Percentiles rank a stretch among this genome's conserved stretches.
phyloP scores from a whole-genome alignment of 2,329 filamentous ascomycete genomes.

The Tolypocladium ophioglossoides region DNA sequence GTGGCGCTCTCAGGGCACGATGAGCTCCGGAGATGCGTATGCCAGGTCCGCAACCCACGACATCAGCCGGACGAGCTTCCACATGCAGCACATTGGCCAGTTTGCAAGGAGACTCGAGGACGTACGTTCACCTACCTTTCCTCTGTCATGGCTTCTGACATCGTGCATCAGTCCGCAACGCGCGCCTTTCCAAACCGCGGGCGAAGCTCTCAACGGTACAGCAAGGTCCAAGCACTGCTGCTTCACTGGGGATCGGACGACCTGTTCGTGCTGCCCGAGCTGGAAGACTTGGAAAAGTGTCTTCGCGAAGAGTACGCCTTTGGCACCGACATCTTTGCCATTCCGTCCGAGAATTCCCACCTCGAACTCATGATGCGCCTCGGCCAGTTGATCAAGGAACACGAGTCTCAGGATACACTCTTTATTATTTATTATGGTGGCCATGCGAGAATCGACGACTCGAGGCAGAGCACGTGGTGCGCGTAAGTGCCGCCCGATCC shows the following conservation, averaged over 20 bases:
- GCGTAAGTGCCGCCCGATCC: conserved; percentile 29
- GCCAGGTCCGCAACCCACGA: conserved; percentile 40
- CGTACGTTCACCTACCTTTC: conserved; percentile 22
- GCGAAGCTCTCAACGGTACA: conserved; percentile 40
- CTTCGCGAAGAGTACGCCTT: conserved; percentile 45
- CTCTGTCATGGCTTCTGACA: neutral
- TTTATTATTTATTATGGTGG: conserved; percentile 51
- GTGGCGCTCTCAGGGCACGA: neutral
- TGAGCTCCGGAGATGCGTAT: conserved; percentile 12
- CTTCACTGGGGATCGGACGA: conserved; percentile 49
- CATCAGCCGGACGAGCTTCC: conserved; percentile 45
- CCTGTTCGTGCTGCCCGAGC: conserved; percentile 45
- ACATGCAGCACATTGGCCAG: conserved; percentile 44
- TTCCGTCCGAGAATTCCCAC: conserved; percentile 47
- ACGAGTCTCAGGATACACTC: conserved; percentile 43
- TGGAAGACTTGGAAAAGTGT: conserved; percentile 45
- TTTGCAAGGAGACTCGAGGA: conserved; percentile 46
- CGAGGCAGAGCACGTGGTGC: conserved; percentile 50
- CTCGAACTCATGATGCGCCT: conserved; percentile 47
- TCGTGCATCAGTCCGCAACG: conserved; percentile 33
- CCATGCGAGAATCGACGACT: conserved; percentile 48
- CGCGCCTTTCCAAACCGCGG: conserved; percentile 47
- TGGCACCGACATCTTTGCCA: conserved; percentile 46
- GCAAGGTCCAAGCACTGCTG: conserved; percentile 42
- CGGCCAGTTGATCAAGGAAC: conserved; percentile 44